Conservation (phyloP, 2,329 filamentous ascomycete genomes). For the Aspergillus chevalieri region DNA sequence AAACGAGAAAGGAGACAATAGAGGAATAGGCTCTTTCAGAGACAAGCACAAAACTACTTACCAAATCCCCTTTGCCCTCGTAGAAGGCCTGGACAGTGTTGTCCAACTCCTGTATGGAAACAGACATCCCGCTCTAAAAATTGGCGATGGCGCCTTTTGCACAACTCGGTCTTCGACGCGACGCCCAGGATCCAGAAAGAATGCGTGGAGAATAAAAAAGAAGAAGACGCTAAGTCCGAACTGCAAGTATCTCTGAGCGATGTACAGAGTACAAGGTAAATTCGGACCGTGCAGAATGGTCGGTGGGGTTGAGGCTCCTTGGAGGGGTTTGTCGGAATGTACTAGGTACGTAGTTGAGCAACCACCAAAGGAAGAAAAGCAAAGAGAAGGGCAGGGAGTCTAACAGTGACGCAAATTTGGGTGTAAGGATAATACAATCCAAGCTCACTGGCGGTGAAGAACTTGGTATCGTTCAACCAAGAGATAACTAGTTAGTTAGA, state of each 20-base stretch:
- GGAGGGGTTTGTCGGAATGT: constrained; percentile 18
- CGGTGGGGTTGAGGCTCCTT: constrained; percentile 23
- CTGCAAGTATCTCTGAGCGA: constrained; percentile 7
- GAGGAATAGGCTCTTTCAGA: no score
- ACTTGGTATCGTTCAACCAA: neutral
- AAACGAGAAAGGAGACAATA: neutral
- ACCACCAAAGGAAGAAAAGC: neutral
- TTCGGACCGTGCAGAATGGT: constrained; percentile 8
- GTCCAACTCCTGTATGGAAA: constrained; percentile 90
- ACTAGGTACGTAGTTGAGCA: constrained; percentile 7
- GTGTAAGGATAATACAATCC: constrained; percentile 5
- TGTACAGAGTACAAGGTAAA: constrained; percentile 8
- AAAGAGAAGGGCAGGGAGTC: constrained; percentile 5
- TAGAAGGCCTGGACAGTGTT: constrained; percentile 94
- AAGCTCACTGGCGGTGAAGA: constrained; percentile 4
- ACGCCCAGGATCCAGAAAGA: neutral
- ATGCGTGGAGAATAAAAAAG: neutral
- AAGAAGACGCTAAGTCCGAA: constrained; percentile 1
- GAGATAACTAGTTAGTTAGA: no score
- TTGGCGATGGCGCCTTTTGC: constrained; percentile 24
- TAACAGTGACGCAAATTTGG: constrained; percentile 6
- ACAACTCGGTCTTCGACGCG: constrained; percentile 9
- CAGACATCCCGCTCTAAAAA: constrained; percentile 48
- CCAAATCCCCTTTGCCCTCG: constrained; percentile 89
- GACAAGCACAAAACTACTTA: constrained; percentile 40